Conservation (phyloP, 805 yeast species). For the Lipomyces japonicus region DNA sequence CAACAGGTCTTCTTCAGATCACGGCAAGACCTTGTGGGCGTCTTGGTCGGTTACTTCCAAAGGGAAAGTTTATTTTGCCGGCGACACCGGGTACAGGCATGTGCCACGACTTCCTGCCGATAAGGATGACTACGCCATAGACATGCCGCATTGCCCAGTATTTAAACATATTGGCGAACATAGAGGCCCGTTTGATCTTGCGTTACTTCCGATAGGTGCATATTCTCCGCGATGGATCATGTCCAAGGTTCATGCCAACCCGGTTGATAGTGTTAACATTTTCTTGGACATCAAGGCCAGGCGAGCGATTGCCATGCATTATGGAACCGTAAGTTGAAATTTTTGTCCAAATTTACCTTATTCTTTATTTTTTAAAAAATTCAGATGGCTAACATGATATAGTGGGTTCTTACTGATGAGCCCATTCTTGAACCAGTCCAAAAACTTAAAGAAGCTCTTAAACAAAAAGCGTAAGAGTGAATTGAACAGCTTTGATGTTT, state of each 20-base stretch:
- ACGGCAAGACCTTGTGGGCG: slow-evolving; percentile 18
- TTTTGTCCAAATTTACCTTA: neutral
- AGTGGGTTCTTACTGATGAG: slow-evolving; percentile 22
- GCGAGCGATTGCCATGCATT: slow-evolving; percentile 24
- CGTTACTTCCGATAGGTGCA: slow-evolving; percentile 22
- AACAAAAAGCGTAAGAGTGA: slow-evolving; percentile 1
- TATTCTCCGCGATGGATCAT: slow-evolving; percentile 26
- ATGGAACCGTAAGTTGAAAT: slow-evolving; percentile 15
- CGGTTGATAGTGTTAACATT: slow-evolving; percentile 18
- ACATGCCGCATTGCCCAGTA: slow-evolving; percentile 21
- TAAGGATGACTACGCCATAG: slow-evolving; percentile 20
- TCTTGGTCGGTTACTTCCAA: slow-evolving; percentile 13
- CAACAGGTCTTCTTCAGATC: slow-evolving; percentile 10
- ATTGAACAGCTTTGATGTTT: neutral
- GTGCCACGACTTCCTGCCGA: slow-evolving; percentile 12
- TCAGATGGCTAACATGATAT: neutral
- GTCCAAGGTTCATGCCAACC: slow-evolving; percentile 21
- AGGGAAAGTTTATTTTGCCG: slow-evolving; percentile 15
- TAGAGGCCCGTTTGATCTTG: slow-evolving; percentile 25
- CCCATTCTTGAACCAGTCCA: slow-evolving; percentile 19
- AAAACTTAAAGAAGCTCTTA: slow-evolving; percentile 17
- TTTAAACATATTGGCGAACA: slow-evolving; percentile 18
- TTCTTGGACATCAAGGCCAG: slow-evolving; percentile 17
- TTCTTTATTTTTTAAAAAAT: neutral
- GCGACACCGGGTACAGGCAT: slow-evolving; percentile 72